These are phyloP conservation scores for Paramecium sexaurelia DNA, from an alignment of 73 alveolate genomes.

Conservation along the genomic window DNA sequence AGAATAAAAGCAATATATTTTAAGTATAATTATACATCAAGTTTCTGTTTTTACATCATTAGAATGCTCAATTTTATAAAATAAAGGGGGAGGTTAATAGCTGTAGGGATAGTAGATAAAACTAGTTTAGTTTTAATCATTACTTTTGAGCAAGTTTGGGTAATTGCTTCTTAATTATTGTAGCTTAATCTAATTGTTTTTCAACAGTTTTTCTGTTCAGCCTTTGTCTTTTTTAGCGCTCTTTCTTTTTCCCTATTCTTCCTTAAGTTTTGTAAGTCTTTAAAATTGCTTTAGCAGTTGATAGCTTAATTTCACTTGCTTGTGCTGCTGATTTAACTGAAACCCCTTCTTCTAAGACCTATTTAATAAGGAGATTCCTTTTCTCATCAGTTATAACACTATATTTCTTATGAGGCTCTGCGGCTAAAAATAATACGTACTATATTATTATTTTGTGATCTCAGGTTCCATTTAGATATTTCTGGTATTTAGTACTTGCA, in stretches of 20 bases:
- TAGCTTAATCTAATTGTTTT: background rate
- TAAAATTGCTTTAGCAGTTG: conserved; percentile 64
- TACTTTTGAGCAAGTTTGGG: conserved; percentile 44
- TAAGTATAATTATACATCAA: background rate
- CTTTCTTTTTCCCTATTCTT: conserved; percentile 61
- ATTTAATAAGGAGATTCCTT: conserved; percentile 16
- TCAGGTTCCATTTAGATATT: background rate
- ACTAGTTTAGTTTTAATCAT: background rate
- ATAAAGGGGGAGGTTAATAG: background rate
- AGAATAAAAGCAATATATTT: background rate
- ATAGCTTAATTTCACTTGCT: conserved; percentile 35
- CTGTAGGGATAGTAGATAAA: background rate
- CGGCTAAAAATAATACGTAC: background rate
- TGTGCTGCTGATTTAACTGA: conserved; percentile 57
- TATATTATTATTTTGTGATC: background rate
- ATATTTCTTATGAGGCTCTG: conserved; percentile 1
- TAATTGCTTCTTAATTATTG: background rate
- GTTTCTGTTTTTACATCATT: background rate
- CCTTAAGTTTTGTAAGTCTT: conserved; percentile 61
- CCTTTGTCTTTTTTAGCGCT: background rate
- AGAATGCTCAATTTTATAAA: background rate
- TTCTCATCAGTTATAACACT: conserved; percentile 40
- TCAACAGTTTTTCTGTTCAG: background rate
- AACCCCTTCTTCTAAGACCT: conserved; percentile 33
- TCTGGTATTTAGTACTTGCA: background rate